Conservation (phyloP, 345 rosid species). For the Boechera stricta region DNA sequence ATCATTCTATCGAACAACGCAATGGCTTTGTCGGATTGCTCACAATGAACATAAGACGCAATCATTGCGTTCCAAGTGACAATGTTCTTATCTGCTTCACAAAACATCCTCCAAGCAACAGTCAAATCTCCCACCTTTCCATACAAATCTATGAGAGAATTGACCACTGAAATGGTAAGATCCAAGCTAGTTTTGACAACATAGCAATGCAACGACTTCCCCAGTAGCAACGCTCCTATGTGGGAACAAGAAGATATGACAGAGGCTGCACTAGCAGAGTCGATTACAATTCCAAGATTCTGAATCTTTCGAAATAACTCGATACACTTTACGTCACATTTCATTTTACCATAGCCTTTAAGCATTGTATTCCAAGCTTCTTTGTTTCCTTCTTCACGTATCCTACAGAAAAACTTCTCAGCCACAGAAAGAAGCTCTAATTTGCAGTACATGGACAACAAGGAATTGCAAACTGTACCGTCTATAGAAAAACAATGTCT, state of each 20-base stretch:
- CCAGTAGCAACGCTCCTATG: constrained; percentile 47
- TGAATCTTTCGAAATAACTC: constrained; percentile 59
- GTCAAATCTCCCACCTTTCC: constrained; percentile 58
- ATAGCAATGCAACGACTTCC: constrained; percentile 65
- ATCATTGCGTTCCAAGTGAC: constrained; percentile 71
- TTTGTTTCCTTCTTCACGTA: constrained; percentile 31
- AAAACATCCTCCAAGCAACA: constrained; percentile 54
- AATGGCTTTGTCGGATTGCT: constrained; percentile 53
- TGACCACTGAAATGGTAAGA: constrained; percentile 49
- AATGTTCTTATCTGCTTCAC: constrained; percentile 47
- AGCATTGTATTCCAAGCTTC: constrained; percentile 67
- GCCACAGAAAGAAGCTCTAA: constrained; percentile 53
- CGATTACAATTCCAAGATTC: constrained; percentile 46
- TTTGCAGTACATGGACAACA: constrained; percentile 69
- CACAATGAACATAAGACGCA: constrained; percentile 50
- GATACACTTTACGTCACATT: constrained; percentile 51
- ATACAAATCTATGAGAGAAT: constrained; percentile 67
- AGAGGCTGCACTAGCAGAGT: constrained; percentile 56
- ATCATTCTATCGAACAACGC: constrained; percentile 64
- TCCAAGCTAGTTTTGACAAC: constrained; percentile 47
- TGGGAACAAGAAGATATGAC: constrained; percentile 62
- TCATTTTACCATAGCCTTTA: constrained; percentile 55
- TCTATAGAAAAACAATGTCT: constrained; percentile 55
- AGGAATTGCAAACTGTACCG: constrained; percentile 50
- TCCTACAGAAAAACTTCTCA: constrained; percentile 53